phyloP scores from a whole-genome alignment of 192 early-diverging fungal genomes.

The Dimargaris xerosporica region DNA sequence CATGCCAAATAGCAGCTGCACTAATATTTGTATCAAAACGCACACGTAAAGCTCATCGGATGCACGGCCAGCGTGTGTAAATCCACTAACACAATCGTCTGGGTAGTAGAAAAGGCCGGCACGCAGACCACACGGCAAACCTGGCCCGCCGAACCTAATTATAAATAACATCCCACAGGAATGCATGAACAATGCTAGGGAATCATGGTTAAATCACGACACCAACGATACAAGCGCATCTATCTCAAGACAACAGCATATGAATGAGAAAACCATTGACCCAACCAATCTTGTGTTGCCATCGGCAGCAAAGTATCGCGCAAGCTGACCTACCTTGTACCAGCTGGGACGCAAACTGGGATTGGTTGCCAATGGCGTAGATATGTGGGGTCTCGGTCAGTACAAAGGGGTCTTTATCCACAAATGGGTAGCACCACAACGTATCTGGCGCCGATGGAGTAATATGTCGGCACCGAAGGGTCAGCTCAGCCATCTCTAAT shows the following conservation, averaged over 20 bases:
- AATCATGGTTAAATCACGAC: no score
- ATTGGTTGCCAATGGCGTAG: conserved; percentile 86
- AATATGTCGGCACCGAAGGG: conserved; percentile 71
- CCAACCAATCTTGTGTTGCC: no score
- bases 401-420: conserved; percentile 76
- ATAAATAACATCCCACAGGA: background rate
- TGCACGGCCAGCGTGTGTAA: conserved; percentile 38
- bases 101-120: conserved; percentile 54
- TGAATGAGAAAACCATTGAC: no score
- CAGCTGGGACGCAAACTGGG: conserved; percentile 40
- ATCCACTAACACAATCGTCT: conserved; percentile 64
- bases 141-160: conserved; percentile 34
- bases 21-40: no score
- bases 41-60: background rate
- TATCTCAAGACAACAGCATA: no score
- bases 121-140: conserved; percentile 54
- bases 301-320: no score
- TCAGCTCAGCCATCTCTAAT: conserved; percentile 52
- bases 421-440: conserved; percentile 88
- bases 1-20: no score
- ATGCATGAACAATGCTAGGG: background rate
- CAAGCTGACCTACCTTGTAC: conserved; percentile 32
- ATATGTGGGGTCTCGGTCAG: conserved; percentile 57
- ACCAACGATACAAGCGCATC: no score
- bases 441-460: conserved; percentile 92